Conservation (phyloP, 805 yeast species). For the Tetrapisispora phaffii region DNA sequence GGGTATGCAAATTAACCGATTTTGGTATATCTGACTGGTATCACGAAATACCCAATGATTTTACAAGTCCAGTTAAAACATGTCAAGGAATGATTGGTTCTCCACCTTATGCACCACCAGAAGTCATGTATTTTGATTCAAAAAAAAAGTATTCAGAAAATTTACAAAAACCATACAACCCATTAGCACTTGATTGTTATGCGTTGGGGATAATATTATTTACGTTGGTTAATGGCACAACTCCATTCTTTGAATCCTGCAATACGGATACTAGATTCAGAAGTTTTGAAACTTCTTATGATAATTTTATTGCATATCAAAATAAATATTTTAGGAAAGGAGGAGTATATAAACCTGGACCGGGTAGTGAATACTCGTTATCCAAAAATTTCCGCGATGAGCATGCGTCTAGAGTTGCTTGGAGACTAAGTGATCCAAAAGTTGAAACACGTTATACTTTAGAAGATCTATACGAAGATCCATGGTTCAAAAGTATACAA, state of each 20-base stretch:
- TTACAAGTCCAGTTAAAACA: conserved; percentile 31
- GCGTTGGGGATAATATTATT: conserved; percentile 61
- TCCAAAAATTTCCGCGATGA: conserved; percentile 51
- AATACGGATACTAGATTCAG: conserved; percentile 41
- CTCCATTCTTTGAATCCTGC: conserved; percentile 51
- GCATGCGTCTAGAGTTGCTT: conserved; percentile 60
- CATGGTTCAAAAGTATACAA: conserved; percentile 52
- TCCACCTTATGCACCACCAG: conserved; percentile 77
- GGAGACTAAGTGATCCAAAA: conserved; percentile 66
- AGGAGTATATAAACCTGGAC: conserved; percentile 42
- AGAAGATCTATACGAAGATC: conserved; percentile 46
- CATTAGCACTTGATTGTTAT: conserved; percentile 65
- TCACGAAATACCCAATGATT: conserved; percentile 44
- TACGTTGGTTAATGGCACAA: conserved; percentile 46
- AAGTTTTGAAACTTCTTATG: conserved; percentile 45
- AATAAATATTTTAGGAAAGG: conserved; percentile 42
- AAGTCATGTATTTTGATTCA: conserved; percentile 42
- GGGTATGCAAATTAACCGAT: conserved; percentile 61
- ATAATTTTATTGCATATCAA: conserved; percentile 28
- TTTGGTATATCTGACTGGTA: conserved; percentile 69
- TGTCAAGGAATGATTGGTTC: conserved; percentile 55
- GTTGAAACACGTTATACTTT: conserved; percentile 44
- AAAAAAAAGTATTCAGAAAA: conserved; percentile 28
- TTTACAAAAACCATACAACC: conserved; percentile 39
- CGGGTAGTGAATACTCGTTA: conserved; percentile 64